phyloP scores from a whole-genome alignment of 2,329 filamentous ascomycete species.

The Colletotrichum spaethianum region DNA sequence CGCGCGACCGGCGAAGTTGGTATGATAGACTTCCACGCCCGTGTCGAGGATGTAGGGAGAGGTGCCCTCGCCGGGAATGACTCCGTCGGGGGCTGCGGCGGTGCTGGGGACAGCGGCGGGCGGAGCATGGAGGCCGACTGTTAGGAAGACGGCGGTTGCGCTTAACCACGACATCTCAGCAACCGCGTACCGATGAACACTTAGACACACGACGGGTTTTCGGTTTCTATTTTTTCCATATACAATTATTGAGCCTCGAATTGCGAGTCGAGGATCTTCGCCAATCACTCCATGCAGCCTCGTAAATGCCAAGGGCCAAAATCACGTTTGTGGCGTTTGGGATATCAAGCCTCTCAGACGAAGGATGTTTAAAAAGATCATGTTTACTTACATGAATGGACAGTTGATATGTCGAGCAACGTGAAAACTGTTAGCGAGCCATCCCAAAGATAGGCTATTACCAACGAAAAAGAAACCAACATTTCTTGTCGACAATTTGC shows the following conservation, averaged over 20 bases:
- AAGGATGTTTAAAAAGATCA: neutral
- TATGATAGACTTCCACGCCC: slow-evolving; percentile 49
- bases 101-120: slow-evolving; percentile 13
- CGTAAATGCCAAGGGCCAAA: slow-evolving; percentile 3
- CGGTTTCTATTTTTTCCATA: neutral
- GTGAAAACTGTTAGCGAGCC: neutral
- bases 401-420: neutral
- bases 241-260: too few relatives aligned
- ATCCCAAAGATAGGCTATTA: neutral
- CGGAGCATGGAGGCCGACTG: neutral
- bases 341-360: neutral
- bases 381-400: neutral
- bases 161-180: slow-evolving; percentile 9
- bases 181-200: neutral
- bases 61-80: too few relatives aligned
- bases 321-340: slow-evolving; percentile 14
- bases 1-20: slow-evolving; percentile 54
- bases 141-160: neutral
- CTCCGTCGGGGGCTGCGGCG: slow-evolving; percentile 8
- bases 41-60: too few relatives aligned
- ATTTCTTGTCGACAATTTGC: neutral
- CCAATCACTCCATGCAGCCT: neutral
- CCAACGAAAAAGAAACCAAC: neutral
- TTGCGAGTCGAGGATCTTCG: neutral
- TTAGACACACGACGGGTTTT: neutral